phyloP scores from a whole-genome alignment of 805 yeast species.

The Candida dajiaensis region DNA sequence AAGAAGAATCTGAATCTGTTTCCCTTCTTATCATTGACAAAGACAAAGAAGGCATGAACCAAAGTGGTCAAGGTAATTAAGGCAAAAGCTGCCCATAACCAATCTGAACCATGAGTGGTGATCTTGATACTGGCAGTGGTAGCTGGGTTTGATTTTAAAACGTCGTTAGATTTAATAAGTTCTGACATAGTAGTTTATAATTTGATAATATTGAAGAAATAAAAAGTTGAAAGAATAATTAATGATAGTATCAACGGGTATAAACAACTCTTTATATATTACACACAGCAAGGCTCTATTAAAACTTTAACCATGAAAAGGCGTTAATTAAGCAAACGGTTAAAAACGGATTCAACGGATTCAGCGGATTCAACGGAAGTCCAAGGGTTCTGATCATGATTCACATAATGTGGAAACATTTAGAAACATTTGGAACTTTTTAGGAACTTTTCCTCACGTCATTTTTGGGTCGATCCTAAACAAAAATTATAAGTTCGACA shows the following conservation, averaged over 20 bases:
- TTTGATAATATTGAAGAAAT: no score
- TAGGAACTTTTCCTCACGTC: neutral
- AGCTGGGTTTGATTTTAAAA: conserved; percentile 14
- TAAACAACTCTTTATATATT: neutral
- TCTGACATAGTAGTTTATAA: conserved; percentile 1
- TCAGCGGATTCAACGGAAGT: neutral
- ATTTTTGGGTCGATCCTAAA: no score
- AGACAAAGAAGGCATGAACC: conserved; percentile 17
- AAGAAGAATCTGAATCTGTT: conserved; percentile 25
- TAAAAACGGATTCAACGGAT: no score
- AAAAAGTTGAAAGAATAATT: no score
- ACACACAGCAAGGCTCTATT: no score
- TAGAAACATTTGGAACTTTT: neutral
- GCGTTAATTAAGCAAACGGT: no score
- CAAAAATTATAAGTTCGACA: no score
- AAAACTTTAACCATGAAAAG: no score
- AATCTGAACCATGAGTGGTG: conserved; percentile 55
- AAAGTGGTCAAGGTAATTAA: conserved; percentile 37
- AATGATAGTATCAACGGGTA: no score
- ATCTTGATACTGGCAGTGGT: conserved; percentile 41
- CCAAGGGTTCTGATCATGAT: no score
- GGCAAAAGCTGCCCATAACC: conserved; percentile 61
- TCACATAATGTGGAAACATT: no score
- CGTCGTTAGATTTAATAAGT: conserved; percentile 3
- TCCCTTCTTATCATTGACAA: conserved; percentile 18